Evolutionary conservation across 495 filamentous ascomycete species (phyloP).

Genomic region (Staphylotrichum longicolle): DNA sequence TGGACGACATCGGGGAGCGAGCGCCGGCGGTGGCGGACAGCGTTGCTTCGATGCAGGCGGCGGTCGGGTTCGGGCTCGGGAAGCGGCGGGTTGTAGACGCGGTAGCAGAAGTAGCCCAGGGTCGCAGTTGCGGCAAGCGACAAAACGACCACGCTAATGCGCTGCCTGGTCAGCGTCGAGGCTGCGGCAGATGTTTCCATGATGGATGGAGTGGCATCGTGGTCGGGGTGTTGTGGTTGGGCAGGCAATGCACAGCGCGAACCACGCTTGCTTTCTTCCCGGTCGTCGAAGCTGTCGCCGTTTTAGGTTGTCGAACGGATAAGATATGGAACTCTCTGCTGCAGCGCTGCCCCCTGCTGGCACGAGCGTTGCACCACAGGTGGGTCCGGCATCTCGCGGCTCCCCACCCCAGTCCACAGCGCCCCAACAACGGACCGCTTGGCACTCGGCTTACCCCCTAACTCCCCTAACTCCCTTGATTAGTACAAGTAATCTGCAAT

Average conservation of each 20-base stretch:
- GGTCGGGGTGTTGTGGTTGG: constrained; percentile 3
- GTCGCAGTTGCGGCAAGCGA: constrained; percentile 39
- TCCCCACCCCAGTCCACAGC: too few species aligned
- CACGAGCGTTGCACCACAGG: too few species aligned
- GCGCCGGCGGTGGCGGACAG: constrained; percentile 49
- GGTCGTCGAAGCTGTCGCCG: neutral
- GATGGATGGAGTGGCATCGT: constrained; percentile 27
- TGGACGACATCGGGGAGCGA: constrained; percentile 29
- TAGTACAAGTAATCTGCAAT: too few species aligned
- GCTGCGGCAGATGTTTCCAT: constrained; percentile 40
- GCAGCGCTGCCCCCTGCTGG: too few species aligned
- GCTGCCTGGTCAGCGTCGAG: constrained; percentile 45
- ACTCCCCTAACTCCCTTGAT: too few species aligned
- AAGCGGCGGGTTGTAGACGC: constrained; percentile 26
- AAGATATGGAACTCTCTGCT: too few species aligned
- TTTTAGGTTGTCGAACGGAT: neutral
- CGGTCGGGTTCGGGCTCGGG: constrained; percentile 27
- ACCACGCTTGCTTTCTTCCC: neutral
- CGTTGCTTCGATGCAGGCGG: constrained; percentile 59
- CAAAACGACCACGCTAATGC: constrained; percentile 39
- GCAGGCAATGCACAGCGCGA: neutral
- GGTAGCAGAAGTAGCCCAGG: constrained; percentile 43
- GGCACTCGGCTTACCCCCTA: too few species aligned
- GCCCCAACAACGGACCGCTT: too few species aligned
- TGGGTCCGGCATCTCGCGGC: too few species aligned